These are phyloP conservation scores for Aspergillus sp. DNA, from an alignment of 2,329 filamentous ascomycete genomes.

Conservation along the genomic window DNA sequence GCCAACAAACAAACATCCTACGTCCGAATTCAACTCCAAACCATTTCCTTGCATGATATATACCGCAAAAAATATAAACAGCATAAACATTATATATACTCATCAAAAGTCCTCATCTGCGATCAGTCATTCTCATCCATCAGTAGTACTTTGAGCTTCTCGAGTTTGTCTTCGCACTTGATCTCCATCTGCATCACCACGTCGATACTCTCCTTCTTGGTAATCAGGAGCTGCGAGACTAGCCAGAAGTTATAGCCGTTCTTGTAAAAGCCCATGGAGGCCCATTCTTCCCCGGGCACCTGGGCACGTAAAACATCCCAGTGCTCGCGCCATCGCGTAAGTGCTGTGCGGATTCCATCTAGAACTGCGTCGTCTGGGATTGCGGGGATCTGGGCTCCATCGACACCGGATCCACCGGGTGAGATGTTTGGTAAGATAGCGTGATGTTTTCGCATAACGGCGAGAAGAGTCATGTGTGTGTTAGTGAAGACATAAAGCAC, in stretches of 20 bases:
- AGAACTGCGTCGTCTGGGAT: slow-evolving; percentile 28
- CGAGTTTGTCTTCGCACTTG: slow-evolving; percentile 40
- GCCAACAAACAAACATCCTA: no score
- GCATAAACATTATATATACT: neutral
- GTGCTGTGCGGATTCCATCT: slow-evolving; percentile 26
- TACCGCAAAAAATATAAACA: neutral
- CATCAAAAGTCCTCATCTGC: neutral
- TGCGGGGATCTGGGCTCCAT: slow-evolving; percentile 2
- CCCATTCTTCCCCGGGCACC: slow-evolving; percentile 31
- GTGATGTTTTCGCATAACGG: slow-evolving; percentile 15
- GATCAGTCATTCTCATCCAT: slow-evolving; percentile 11
- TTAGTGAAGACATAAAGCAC: slow-evolving; percentile 39
- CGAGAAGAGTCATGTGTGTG: slow-evolving; percentile 33
- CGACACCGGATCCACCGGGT: neutral
- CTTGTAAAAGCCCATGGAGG: slow-evolving; percentile 38
- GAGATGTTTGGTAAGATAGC: slow-evolving; percentile 2
- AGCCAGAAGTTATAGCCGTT: slow-evolving; percentile 41
- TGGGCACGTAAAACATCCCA: slow-evolving; percentile 30
- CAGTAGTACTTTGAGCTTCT: slow-evolving; percentile 37
- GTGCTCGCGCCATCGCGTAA: slow-evolving; percentile 34
- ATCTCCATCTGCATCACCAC: slow-evolving; percentile 41
- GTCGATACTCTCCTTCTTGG: slow-evolving; percentile 38
- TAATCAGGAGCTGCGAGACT: slow-evolving; percentile 37
- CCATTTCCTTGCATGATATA: no score
- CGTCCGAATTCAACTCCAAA: no score